Evolutionary conservation across 495 filamentous ascomycete genomes (phyloP).

Genomic region (Cladorrhinum samala): DNA sequence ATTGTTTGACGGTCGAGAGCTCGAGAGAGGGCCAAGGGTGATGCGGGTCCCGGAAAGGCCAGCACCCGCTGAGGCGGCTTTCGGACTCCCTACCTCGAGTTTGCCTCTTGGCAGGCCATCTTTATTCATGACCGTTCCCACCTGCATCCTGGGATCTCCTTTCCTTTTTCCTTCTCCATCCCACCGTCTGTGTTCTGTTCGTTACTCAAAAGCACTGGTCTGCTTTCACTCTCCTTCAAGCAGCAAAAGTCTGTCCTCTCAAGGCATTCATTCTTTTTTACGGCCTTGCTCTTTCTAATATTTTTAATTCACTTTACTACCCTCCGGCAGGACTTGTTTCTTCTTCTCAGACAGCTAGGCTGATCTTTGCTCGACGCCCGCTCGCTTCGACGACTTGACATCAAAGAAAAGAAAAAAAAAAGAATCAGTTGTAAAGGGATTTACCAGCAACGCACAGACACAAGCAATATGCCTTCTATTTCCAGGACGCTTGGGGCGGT

Average conservation of each 20-base stretch:
- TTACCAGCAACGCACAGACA: slow-evolving; percentile 15
- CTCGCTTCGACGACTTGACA: slow-evolving; percentile 10
- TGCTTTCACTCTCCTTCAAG: slow-evolving; percentile 46
- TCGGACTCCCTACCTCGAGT: not conserved
- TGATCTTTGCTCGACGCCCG: slow-evolving; percentile 34
- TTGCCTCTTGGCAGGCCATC: slow-evolving; percentile 18
- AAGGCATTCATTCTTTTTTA: slow-evolving; percentile 14
- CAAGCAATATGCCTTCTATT: slow-evolving; percentile 39
- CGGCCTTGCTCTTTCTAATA: slow-evolving; percentile 28
- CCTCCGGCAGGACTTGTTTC: slow-evolving; percentile 22
- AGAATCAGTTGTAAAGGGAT: slow-evolving; percentile 19
- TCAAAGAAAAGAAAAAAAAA: slow-evolving; percentile 19
- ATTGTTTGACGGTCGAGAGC: slow-evolving; percentile 6
- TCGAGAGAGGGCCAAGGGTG: slow-evolving; percentile 4
- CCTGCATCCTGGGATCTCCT: slow-evolving; percentile 14
- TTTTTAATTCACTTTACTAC: slow-evolving; percentile 31
- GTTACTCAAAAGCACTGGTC: slow-evolving; percentile 50
- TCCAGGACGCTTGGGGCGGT: slow-evolving; percentile 36
- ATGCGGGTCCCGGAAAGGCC: slow-evolving; percentile 29
- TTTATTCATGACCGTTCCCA: slow-evolving; percentile 36
- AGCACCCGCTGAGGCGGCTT: slow-evolving; percentile 27
- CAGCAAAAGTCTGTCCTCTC: slow-evolving; percentile 27
- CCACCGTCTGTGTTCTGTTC: slow-evolving; percentile 29
- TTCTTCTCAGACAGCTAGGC: slow-evolving; percentile 32
- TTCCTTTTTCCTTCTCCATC: slow-evolving; percentile 21